phyloP scores from a whole-genome alignment of 192 early-diverging fungal genomes.

The Fimicolochytrium jonesii region DNA sequence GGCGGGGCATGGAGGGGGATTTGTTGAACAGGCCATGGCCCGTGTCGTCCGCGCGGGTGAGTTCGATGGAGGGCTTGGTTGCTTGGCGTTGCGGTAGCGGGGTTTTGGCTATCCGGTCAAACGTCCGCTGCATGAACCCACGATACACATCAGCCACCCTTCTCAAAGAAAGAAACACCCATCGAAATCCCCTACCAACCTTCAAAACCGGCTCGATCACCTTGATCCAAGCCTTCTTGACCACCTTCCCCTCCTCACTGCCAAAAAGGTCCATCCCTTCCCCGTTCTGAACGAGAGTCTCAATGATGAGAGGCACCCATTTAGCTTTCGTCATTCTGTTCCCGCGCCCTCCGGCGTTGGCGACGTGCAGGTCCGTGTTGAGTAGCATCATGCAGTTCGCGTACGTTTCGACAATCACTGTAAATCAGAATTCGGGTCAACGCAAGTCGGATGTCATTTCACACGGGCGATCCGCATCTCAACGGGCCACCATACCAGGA shows the following conservation, averaged over 20 bases:
- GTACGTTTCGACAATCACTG: constrained; percentile 66
- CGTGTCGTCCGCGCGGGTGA: not conserved
- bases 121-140: constrained; percentile 9
- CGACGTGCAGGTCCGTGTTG: constrained; percentile 91
- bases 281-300: not conserved
- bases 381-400: constrained; percentile 81
- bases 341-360: constrained; percentile 50
- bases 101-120: constrained; percentile 15
- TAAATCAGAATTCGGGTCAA: no score
- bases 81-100: constrained; percentile 19
- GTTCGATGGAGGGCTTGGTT: not conserved
- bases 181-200: no score
- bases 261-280: not conserved
- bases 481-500: no score
- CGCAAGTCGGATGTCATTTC: no score
- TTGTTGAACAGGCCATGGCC: no score
- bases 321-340: constrained; percentile 71
- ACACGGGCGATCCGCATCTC: no score
- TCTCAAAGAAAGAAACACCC: no score
- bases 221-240: not conserved
- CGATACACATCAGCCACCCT: no score
- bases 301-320: constrained; percentile 46
- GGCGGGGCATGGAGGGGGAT: no score
- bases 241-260: not conserved
- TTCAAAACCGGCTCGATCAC: no score